Conservation (phyloP, 139 green algal genomes). For the Chlamydomonas eustigma region DNA sequence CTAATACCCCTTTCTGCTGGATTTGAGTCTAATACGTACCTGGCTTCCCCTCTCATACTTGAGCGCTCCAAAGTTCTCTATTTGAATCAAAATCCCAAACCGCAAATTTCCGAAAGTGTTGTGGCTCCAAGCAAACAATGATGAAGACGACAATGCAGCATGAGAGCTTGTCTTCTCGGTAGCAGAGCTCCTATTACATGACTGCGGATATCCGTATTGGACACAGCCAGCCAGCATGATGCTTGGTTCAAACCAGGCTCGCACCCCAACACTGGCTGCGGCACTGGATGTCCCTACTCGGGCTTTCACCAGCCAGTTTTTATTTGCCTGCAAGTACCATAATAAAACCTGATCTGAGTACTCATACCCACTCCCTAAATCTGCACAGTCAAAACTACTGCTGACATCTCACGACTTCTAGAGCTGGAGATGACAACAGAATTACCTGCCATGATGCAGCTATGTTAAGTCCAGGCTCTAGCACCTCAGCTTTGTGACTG, state of each 20-base stretch:
- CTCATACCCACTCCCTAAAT: too few relatives aligned
- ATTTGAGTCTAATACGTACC: background rate
- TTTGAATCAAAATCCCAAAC: conserved; percentile 11
- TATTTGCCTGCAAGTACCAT: conserved; percentile 57
- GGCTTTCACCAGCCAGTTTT: conserved; percentile 74
- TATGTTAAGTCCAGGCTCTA: conserved; percentile 20
- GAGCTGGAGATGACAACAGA: too few relatives aligned
- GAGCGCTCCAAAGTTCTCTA: conserved; percentile 67
- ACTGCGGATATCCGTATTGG: background rate
- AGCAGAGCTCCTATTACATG: too few relatives aligned
- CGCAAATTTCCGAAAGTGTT: conserved; percentile 24
- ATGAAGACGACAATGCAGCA: too few relatives aligned
- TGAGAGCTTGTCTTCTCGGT: too few relatives aligned
- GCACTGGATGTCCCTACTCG: conserved; percentile 39
- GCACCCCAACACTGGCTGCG: conserved; percentile 15
- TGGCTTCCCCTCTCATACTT: conserved; percentile 34
- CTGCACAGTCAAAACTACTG: too few relatives aligned
- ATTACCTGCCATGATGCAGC: conserved; percentile 56
- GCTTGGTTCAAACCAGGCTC: conserved; percentile 18
- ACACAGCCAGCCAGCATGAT: conserved; percentile 13
- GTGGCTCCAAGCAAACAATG: conserved; percentile 8
- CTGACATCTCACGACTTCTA: too few relatives aligned
- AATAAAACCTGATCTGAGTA: too few relatives aligned
- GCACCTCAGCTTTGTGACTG: background rate
- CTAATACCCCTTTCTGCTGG: too few relatives aligned